Base-by-base conservation (phyloP, 257 asterid species). In the Solanum ossicruentum region DNA sequence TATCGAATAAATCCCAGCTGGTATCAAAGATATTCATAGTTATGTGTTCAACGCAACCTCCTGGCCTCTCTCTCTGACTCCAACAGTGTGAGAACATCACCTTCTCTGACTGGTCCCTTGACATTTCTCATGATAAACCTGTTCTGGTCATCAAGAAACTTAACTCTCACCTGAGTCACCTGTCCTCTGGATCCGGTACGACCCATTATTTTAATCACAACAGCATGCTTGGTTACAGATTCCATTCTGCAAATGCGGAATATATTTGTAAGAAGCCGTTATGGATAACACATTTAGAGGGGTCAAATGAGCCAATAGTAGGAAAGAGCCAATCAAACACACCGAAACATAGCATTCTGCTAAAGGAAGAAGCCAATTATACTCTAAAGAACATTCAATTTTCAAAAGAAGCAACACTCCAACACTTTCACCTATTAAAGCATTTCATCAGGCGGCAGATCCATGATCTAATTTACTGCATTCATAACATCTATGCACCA, bases 31-130 rank as follows among this genome's bases (percentile, higher is more conserved):
- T 12, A n/a, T 73, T 21, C n/a, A 47, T 73, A 45, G 8, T n/a
- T n/a, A 73, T 11, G 56, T 10, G 12, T n/a, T 84, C 91, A 88
- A 7, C 87, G 84, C 83, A 86, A 47, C 80, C 91, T 82, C 85
- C 88, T 83, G 15, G 89, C 88, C 71, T 88, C 91, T 43, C 88
- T 88, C 86, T 86, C 90, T 4, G 87, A 88, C 75, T 86, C 90
- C 5, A 86, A 86, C 81, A 88, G 54, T 2, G 90, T 86, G 17
- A 88, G 89, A 67, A 86, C 69, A 84, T 88, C 90, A 47, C 87
- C 90, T 75, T 88, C 89, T 66, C 84, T 78, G 17, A 86, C 89
- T 32, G 89, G 88, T 83, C 89, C 91, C 88, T 88, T 88, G 49
- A 84, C 89, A 13, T 88, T 88, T 70, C 91, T 88, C 89, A 84